These are phyloP conservation scores for Cenchrus fungigraminus DNA, from an alignment of 176 grass and related monocot species.

Conservation along the genomic window DNA sequence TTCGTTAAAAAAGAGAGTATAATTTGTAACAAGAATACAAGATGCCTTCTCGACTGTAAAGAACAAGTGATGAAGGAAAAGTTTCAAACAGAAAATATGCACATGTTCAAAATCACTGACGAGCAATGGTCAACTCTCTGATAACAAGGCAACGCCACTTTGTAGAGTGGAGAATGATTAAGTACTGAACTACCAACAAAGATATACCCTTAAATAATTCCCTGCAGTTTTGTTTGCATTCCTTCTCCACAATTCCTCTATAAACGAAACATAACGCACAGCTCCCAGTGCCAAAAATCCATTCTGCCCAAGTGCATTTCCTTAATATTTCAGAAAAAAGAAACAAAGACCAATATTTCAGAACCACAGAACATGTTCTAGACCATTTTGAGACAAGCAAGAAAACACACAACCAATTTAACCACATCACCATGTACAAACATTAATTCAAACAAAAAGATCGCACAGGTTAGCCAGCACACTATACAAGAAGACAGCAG, in stretches of 20 bases:
- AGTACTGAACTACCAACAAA: too few relatives aligned
- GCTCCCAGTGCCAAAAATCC: not conserved
- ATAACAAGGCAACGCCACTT: too few relatives aligned
- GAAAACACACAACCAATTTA: not conserved
- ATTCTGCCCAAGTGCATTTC: conserved; percentile 1
- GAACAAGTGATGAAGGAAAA: not conserved
- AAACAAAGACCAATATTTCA: not conserved
- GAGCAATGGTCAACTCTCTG: not conserved
- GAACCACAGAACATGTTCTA: not conserved
- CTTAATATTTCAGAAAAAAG: not conserved
- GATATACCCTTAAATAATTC: too few relatives aligned
- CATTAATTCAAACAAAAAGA: conserved; percentile 6
- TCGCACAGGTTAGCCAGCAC: not conserved
- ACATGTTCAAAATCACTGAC: not conserved
- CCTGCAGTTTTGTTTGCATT: not conserved
- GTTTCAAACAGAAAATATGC: not conserved
- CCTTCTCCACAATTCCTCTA: not conserved
- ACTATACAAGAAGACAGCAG: not conserved
- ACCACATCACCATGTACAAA: not conserved
- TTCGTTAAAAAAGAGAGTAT: too few relatives aligned
- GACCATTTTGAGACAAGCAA: not conserved
- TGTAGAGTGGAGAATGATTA: too few relatives aligned
- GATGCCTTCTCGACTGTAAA: not conserved
- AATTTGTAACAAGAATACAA: not conserved
- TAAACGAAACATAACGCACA: not conserved